A percentile compares a stretch with the other conserved stretches of the same genome.
Evolutionary conservation across 2,329 filamentous ascomycete species (phyloP).

Genomic region (Xylariaceae sp.): DNA sequence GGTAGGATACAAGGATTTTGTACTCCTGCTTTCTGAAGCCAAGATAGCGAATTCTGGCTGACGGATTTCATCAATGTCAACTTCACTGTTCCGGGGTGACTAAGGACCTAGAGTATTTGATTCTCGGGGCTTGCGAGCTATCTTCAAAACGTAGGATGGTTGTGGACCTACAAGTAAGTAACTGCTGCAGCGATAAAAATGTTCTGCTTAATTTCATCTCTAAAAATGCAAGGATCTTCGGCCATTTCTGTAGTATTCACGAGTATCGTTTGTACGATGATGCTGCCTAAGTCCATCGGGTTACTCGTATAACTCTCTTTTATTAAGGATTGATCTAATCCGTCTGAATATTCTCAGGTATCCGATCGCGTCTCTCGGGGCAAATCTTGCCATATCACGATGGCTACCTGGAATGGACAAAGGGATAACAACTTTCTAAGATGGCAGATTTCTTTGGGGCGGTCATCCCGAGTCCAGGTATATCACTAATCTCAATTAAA

Average conservation of each 20-base stretch:
- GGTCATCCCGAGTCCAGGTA: slow-evolving; percentile 1
- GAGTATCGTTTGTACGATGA: background rate
- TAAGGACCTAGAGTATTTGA: slow-evolving; percentile 1
- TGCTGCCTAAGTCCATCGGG: too few relatives aligned
- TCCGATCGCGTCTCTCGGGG: background rate
- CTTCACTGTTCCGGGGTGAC: slow-evolving; percentile 1
- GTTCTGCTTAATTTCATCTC: background rate
- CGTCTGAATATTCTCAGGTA: slow-evolving; percentile 7
- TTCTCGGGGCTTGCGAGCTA: background rate
- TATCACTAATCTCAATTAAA: too few relatives aligned
- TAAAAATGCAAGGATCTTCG: slow-evolving; percentile 7
- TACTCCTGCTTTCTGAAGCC: too few relatives aligned
- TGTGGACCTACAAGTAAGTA: background rate
- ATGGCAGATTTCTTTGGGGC: slow-evolving; percentile 5
- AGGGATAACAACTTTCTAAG: slow-evolving; percentile 6
- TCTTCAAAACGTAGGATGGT: background rate
- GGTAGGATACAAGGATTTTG: background rate
- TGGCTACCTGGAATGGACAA: slow-evolving; percentile 7
- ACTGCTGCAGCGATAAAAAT: background rate
- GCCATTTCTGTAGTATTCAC: background rate
- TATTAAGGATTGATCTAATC: slow-evolving; percentile 2
- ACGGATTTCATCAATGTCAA: slow-evolving; percentile 3
- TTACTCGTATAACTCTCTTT: background rate
- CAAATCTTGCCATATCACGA: slow-evolving; percentile 13
- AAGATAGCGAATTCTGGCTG: too few relatives aligned